phyloP scores from a whole-genome alignment of 176 grass and related monocot species.

The Areca catechu region DNA sequence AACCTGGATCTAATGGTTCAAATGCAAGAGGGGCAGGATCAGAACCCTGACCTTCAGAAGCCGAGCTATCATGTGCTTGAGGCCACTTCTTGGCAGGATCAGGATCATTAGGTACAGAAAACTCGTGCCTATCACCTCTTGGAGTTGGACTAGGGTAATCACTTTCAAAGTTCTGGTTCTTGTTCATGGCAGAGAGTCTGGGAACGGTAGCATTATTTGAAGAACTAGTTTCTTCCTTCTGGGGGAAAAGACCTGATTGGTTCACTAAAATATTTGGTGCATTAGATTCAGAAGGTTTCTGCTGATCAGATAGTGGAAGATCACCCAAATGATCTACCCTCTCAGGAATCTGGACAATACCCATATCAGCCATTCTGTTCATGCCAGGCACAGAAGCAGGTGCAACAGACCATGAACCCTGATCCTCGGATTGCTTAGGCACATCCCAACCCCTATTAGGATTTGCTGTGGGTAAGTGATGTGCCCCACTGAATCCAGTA shows the following conservation, averaged over 20 bases:
- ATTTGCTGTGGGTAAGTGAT: conserved; percentile 41
- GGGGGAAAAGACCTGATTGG: not conserved
- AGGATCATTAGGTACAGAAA: not conserved
- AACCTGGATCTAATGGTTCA: conserved; percentile 26
- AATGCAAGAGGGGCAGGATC: conserved; percentile 27
- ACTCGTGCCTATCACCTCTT: conserved; percentile 20
- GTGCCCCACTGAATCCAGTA: conserved; percentile 3
- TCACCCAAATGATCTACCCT: conserved; percentile 16
- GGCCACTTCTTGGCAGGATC: conserved; percentile 16
- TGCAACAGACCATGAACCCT: conserved; percentile 28
- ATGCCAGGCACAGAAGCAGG: not conserved
- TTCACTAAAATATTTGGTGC: not conserved
- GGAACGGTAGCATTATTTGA: not conserved
- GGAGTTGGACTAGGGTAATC: conserved; percentile 48
- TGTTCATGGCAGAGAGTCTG: conserved; percentile 13
- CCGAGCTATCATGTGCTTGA: conserved; percentile 32
- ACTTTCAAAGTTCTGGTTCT: conserved; percentile 27
- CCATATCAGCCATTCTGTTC: not conserved
- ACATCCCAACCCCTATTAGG: conserved; percentile 34
- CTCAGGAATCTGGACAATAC: conserved; percentile 15
- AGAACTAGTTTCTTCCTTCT: not conserved
- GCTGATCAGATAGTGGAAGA: not conserved
- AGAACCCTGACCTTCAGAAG: conserved; percentile 22
- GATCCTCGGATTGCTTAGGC: conserved; percentile 27
- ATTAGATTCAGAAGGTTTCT: conserved; percentile 12